Conservation (phyloP, 768 basidiomycete species). For the Mycena galericulata region DNA sequence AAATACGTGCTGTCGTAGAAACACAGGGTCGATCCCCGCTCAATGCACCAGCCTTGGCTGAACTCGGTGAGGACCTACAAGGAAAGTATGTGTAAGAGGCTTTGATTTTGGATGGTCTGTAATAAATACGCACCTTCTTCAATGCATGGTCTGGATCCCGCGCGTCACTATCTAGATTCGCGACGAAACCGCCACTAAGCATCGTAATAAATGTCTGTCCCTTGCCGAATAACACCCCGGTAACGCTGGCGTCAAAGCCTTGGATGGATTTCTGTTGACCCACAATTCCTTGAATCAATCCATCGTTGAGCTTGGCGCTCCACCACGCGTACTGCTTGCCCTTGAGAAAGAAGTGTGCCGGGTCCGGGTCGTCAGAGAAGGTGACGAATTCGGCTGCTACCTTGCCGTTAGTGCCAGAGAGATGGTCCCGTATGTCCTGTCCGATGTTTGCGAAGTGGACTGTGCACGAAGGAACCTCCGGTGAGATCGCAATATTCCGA, state of each 20-base stretch:
- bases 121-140: conserved; percentile 14
- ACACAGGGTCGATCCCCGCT: conserved; percentile 27
- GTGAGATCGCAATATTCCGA: no score
- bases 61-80: conserved; percentile 4
- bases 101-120: background rate
- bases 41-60: conserved; percentile 22
- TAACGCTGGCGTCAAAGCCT: conserved; percentile 11
- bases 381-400: conserved; percentile 15
- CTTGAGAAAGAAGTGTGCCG: conserved; percentile 9
- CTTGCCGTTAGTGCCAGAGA: conserved; percentile 25
- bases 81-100: background rate
- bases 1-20: conserved; percentile 25
- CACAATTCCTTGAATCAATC: background rate
- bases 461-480: background rate
- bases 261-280: background rate
- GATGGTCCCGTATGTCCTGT: conserved; percentile 8
- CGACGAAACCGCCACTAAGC: conserved; percentile 12
- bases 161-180: conserved; percentile 15
- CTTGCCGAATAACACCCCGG: conserved; percentile 26
- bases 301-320: background rate
- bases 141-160: conserved; percentile 1
- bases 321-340: conserved; percentile 13
- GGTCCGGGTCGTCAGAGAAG: conserved; percentile 14
- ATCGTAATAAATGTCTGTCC: background rate
- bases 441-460: conserved; percentile 18